Evolutionary conservation across 2,329 filamentous ascomycete species (phyloP).

Genomic region (Fusarium hostae): DNA sequence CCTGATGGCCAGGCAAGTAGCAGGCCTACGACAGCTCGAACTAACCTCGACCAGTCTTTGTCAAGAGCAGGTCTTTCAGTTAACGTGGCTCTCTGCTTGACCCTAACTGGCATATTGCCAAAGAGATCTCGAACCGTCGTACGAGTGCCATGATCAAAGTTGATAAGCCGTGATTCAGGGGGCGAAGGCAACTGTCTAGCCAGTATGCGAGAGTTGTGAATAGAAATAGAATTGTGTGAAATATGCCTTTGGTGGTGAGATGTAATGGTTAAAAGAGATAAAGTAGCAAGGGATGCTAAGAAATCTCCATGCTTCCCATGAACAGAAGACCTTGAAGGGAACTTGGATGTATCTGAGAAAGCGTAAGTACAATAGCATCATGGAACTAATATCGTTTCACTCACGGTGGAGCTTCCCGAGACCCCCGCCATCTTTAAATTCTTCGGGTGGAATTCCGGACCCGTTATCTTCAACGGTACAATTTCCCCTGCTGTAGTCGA

Average conservation of each 20-base stretch:
- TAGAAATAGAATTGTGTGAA: slow-evolving; percentile 71
- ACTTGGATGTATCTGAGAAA: slow-evolving; percentile 80
- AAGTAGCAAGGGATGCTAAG: slow-evolving; percentile 77
- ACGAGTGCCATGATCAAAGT: slow-evolving; percentile 75
- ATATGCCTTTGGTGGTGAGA: slow-evolving; percentile 73
- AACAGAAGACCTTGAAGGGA: slow-evolving; percentile 54
- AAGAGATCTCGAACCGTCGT: slow-evolving; percentile 84
- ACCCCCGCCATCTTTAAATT: slow-evolving; percentile 77
- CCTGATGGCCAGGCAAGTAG: slow-evolving; percentile 74
- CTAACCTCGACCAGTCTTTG: slow-evolving; percentile 74
- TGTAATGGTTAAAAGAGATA: slow-evolving; percentile 81
- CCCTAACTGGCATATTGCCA: slow-evolving; percentile 88
- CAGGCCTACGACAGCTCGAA: slow-evolving; percentile 68
- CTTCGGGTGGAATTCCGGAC: slow-evolving; percentile 75
- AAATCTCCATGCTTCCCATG: slow-evolving; percentile 81
- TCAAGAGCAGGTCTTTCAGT: slow-evolving; percentile 62
- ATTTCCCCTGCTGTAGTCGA: slow-evolving; percentile 80
- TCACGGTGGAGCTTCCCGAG: slow-evolving; percentile 79
- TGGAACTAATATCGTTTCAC: slow-evolving; percentile 44
- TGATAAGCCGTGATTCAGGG: slow-evolving; percentile 65
- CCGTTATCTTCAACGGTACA: slow-evolving; percentile 90
- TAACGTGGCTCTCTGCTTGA: slow-evolving; percentile 77
- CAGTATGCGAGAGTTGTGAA: slow-evolving; percentile 76
- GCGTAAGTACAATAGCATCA: slow-evolving; percentile 13
- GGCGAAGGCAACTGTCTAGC: slow-evolving; percentile 71